These are phyloP conservation scores for Trypanosoma melophagium DNA, from an alignment of 208 protist species.

Conservation along the genomic window DNA sequence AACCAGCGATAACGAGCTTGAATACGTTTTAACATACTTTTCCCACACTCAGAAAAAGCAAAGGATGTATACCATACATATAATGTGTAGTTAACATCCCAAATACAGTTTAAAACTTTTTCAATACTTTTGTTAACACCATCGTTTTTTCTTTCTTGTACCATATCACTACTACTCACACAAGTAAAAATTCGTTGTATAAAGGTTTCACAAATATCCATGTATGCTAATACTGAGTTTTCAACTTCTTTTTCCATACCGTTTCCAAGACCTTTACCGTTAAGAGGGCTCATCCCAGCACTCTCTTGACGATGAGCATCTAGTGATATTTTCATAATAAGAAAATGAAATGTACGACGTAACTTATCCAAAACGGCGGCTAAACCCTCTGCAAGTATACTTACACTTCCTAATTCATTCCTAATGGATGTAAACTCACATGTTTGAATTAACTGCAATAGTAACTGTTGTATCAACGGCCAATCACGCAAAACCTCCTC, in stretches of 20 bases:
- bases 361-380: slow-evolving; percentile 65
- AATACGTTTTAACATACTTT: slow-evolving; percentile 1
- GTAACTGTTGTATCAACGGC: slow-evolving; percentile 28
- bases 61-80: slow-evolving; percentile 27
- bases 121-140: slow-evolving; percentile 7
- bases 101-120: slow-evolving; percentile 30
- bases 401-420: slow-evolving; percentile 1
- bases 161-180: not conserved
- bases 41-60: not conserved
- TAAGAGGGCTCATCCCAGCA: not conserved
- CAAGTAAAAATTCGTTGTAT: not conserved
- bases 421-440: slow-evolving; percentile 3
- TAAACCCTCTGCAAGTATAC: slow-evolving; percentile 38
- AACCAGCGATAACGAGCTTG: slow-evolving; percentile 23
- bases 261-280: not conserved
- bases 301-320: slow-evolving; percentile 35
- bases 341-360: slow-evolving; percentile 50
- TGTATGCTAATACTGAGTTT: slow-evolving; percentile 12
- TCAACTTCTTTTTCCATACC: slow-evolving; percentile 11
- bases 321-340: slow-evolving; percentile 43
- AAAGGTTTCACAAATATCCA: slow-evolving; percentile 30
- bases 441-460: slow-evolving; percentile 19
- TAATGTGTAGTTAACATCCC: slow-evolving; percentile 30
- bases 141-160: not conserved
- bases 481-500: slow-evolving; percentile 58